Evolutionary conservation across 2,329 filamentous ascomycete species (phyloP), one percentile per base, ranked within the genome.

Genomic region (Trichocomaceae sp.): DNA sequence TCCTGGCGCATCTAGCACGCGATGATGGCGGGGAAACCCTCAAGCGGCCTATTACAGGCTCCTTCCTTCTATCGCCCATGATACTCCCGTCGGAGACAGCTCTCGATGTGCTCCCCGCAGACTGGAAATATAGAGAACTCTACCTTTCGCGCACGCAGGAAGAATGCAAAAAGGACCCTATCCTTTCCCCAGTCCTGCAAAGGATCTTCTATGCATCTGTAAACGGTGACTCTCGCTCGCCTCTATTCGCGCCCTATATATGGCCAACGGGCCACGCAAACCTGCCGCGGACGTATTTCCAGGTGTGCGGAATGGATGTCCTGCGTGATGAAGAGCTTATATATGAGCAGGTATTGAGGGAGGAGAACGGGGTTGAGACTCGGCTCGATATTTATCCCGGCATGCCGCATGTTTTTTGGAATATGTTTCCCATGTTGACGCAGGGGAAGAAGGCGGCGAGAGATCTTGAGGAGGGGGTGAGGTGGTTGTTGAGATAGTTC

Each of bases 241-340:
- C 49, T 2, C 29, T 51, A 22, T 51, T 51, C 26, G 49, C 31
- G n/a, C 49, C 49, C 5, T 51, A 29, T 33, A 26, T 51, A 8
- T 51, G 49, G 49, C 57, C 59, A 31, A 67, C 58, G 1, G 58
- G 60, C 1, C 66, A 73, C 48, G 57, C 59, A 2, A 67, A 60
- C 3, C 64, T 79, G 22, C 77, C 78, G 4, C 69, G 66, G 2
- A 70, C 75, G 0, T 82, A 79, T 61, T 65, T 83, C 1, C 77
- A 80, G 60, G 68, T 80, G 0, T 74, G 71, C 57, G 79, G 79
- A 10, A 57, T 77, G 56, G 80, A 82, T 61, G 74, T 74, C 0
- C 58, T 79, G 2, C 65, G 80, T 3, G 80, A 83, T 56, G 79
- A 82, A 52, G 76, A 68, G 0, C 57, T 83, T 46, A 74, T 82